Evolutionary conservation across 2,329 filamentous ascomycete genomes (phyloP), one percentile per base, ranked within the genome.

Genomic region (Sclerotinia subarctica): DNA sequence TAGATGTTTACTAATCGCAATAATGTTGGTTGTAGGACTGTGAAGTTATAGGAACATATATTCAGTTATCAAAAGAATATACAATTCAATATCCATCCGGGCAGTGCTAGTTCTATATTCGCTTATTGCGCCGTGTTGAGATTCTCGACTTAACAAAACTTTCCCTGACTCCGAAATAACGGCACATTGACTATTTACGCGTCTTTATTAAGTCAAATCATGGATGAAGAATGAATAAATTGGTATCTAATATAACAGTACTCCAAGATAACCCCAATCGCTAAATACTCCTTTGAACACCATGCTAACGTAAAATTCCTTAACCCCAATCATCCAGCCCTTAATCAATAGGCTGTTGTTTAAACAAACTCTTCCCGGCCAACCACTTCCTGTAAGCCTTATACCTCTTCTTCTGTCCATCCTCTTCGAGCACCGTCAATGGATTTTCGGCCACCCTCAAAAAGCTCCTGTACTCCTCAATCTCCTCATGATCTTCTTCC

Each of bases 341-440:
- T 60, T 64, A 78, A 75, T 84, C 82, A 72, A 84, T 82, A 57
- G 89, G 87, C 78, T 90, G 88, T 83, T 97, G 94, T 80, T 98
- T 98, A 79, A 98, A 98, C 75, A 98, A 85, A 75, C 93, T 97
- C 82, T 97, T 98, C 24, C 94, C 94, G 70, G 89, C 86, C 76
- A 99, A 82, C 94, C 95, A 99, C 80, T 97, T 96, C 75, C 90
- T 83, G 80, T 99, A 99, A 13, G 94, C 92, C 80, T 97, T 98
- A 79, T 99, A 99, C 73, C 95, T 84, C 84, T 98, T 97, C 85
- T 96, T 98, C 52, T 86, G 85, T 57, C 88, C 85, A 78, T 98
- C 95, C 75, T 96, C 94, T 56, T 94, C 90, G 1, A 88, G 89
- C 19, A 98, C 94, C 2, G 92, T 96, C 64, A 99, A 81, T 24